Evolutionary conservation across 352 stramenopile species (phyloP), one percentile per base, ranked within the genome.

Genomic region (Phytophthora cryptogea): DNA sequence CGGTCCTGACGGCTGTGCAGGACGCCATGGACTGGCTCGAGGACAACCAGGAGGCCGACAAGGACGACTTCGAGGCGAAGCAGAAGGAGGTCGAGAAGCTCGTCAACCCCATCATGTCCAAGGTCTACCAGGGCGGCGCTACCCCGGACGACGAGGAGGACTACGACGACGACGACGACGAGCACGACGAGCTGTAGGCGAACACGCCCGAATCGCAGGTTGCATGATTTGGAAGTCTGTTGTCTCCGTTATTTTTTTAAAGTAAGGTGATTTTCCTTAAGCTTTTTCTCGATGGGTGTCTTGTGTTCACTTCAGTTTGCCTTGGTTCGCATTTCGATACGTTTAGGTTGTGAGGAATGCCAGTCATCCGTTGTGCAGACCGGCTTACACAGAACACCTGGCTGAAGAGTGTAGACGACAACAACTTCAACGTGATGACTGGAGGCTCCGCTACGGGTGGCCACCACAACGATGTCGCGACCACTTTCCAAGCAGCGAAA

Each of bases 11-110:
- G 58, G 90, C 94, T 14, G 96, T 99, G 55, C 91, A 99, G 68
- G 97, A 99, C 58, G 94, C 93, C 59, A 92, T 99, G 77, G 97
- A 99, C 76, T 99, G 98, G 98, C 83, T 99, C 36, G 98, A 99
- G 67, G 95, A 98, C 73, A 98, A 99, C 83, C 85, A 97, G 72
- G 96, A 99, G 75, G 90, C 93, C n/a, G 95, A 99, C 65, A 98
- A 98, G 78, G 96, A 99, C 23, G 97, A 99, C 70, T 99, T 96
- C 61, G 86, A 95, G 59, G 85, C 59, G n/a, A 98, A 99, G 89
- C 94, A 99, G 77, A 99, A 99, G 85, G 97, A 99, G 79, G 88
- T 99, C 30, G 97, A 99, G 85, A 94, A 97, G 79, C 66, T 98
- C 27, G 91, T 90, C 3, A 99, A 99, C 83, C 98, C 98, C 31